Evolutionary conservation across 2,329 filamentous ascomycete species (phyloP), one percentile per base, ranked within the genome.

Genomic region (Curvularia eragrostidis): DNA sequence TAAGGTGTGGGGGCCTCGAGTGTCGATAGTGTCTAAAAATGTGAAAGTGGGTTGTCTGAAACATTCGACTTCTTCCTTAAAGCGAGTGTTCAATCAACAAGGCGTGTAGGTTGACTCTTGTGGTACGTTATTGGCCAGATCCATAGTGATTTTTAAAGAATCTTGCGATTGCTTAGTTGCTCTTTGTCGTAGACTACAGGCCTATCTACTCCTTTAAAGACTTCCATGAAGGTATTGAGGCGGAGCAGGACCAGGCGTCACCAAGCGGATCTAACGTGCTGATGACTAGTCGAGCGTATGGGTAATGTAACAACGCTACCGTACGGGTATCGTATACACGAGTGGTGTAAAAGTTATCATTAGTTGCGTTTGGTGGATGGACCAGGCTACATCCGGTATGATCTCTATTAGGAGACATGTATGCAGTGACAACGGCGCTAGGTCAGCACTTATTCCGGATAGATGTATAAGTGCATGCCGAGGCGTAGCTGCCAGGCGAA

Each of bases 21-120:
- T 79, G 46, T 72, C 72, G 44, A 74, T 66, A 18, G 69, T 72
- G 39, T 80, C 64, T 13, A 81, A 67, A 56, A 79, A 81, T 1
- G 79, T 81, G 57, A 78, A 81, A 5, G 79, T 81, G 38, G 81
- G 74, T 61, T 80, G 79, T 15, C 77, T 73, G 63, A 78, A 81
- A 24, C 74, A 71, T 39, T 73, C 67, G 8, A 77, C 73, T 38
- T 78, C 59, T 15, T 67, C 70, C 30, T 68, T 70, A 23, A 64
- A 67, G 18, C 62, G 55, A 12, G 66, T 62, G 36, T 67, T 80
- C 36, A 78, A 77, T 36, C 65, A 62, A 44, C 69, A 70, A 0
- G 65, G 63, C 3, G 69, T 72, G 51, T 68, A 72, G 4, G 68
- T 72, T n/a, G 66, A 66, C 43, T 69, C 65, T 10, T 32, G 50